Conservation (phyloP, 1,284 basidiomycete species). For the Gymnopus androsaceus region DNA sequence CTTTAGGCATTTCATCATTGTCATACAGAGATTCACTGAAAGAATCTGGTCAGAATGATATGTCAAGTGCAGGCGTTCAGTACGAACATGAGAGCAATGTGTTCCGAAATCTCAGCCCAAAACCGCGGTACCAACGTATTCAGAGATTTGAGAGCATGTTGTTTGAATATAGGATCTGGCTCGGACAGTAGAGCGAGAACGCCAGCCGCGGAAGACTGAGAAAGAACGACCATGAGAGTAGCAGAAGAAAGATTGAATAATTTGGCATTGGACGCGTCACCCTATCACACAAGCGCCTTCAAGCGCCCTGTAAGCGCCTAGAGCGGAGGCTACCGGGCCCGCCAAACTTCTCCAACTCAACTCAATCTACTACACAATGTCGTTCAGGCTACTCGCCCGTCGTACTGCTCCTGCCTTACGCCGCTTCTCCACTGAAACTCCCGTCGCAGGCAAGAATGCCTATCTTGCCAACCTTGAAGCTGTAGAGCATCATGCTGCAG, state of each 20-base stretch:
- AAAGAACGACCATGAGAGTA: conserved; percentile 57
- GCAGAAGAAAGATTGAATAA: conserved; percentile 25
- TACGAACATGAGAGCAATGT: conserved; percentile 84
- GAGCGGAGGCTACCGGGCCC: not conserved
- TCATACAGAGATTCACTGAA: conserved; percentile 88
- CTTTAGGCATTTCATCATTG: conserved; percentile 69
- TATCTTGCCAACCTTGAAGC: conserved; percentile 61
- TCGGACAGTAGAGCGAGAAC: conserved; percentile 88
- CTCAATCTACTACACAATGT: no score
- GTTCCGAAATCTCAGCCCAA: conserved; percentile 97
- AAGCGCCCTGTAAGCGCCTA: not conserved
- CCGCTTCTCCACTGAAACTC: conserved; percentile 41
- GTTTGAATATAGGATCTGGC: conserved; percentile 83
- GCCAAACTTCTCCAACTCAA: conserved; percentile 13
- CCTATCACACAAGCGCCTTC: conserved; percentile 36
- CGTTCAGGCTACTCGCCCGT: conserved; percentile 53
- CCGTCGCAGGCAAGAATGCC: conserved; percentile 39
- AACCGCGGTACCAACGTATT: conserved; percentile 87
- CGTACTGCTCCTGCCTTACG: conserved; percentile 35
- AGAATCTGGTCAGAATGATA: conserved; percentile 7
- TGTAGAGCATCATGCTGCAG: conserved; percentile 66
- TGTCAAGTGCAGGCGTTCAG: conserved; percentile 13
- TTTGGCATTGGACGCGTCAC: conserved; percentile 17
- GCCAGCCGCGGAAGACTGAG: conserved; percentile 83
- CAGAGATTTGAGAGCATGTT: conserved; percentile 86